Evolutionary conservation across 148 eudicot genomes (phyloP), one percentile per base, ranked within the genome.

Genomic region (Arctostaphylos glauca): DNA sequence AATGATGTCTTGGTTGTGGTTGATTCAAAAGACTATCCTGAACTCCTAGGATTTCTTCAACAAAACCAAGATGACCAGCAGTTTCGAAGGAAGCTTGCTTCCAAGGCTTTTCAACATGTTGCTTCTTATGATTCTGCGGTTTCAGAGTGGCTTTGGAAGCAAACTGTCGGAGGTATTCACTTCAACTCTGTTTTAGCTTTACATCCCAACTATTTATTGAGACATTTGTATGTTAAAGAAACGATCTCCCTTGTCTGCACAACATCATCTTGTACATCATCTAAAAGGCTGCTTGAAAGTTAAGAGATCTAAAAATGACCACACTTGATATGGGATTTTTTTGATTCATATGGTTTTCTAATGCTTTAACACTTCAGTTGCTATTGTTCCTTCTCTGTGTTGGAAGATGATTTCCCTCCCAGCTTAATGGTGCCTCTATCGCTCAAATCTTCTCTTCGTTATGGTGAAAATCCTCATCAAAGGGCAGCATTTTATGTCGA

Each of bases 381-480:
- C n/a, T 44, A 46, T 77, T 54, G 2, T 52, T 78, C 62, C 44
- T 53, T 84, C 56, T 73, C 21, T 85, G 48, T 80, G 41, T 82
- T 86, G 58, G 87, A 79, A 92, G 99, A 92, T 81, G 87, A 93
- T 79, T 96, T 94, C 46, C 97, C 98, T 82, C 94, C 94, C 81
- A 87, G 89, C 89, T 88, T 93, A 76, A 94, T 97, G 16, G 89
- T 92, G 66, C 90, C 98, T 56, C 81, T 96, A 82, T 88, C 93
- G 16, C 91, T 91, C 80, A 90, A 87, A 84, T 89, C 88, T 83
- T 89, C 95, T 64, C 97, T 96, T 82, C 97, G 98, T 9, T 96
- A 96, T 88, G 99, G 99, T 77, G 99, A 96, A 90, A 96, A 96
- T 88, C 97, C 98, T 80, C 99, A 96, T 84, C 99, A 96, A 81